Percentiles rank a stretch among this genome's conserved stretches.
Conservation (phyloP, 331 rosid species). For the Acacia concinna region DNA sequence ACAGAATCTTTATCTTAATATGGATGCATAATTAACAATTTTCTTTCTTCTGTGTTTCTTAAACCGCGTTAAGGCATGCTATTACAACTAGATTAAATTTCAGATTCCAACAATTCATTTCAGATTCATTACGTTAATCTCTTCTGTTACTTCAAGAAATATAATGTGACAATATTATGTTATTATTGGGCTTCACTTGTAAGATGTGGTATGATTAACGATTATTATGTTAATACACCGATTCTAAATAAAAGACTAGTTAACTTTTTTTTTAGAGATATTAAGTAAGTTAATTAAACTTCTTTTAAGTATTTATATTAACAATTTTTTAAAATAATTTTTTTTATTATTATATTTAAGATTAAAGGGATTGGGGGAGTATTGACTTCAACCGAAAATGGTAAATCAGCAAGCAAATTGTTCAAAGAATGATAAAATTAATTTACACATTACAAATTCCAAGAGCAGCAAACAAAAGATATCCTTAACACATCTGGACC, state of each 20-base stretch:
- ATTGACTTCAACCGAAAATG: too few relatives aligned
- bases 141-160: not conserved
- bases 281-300: too few relatives aligned
- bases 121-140: not conserved
- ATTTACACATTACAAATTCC: not conserved
- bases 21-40: not conserved
- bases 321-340: too few relatives aligned
- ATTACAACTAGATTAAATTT: not conserved
- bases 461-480: not conserved
- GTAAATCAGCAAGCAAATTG: not conserved
- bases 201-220: not conserved
- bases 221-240: too few relatives aligned
- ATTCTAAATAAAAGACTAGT: too few relatives aligned
- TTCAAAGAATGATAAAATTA: not conserved
- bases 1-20: not conserved
- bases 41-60: not conserved
- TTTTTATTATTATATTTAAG: too few relatives aligned
- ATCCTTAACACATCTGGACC: slow-evolving; percentile 16
- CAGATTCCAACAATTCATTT: not conserved
- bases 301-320: too few relatives aligned
- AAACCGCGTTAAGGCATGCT: not conserved
- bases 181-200: not conserved
- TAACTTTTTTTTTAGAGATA: too few relatives aligned
- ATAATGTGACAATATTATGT: not conserved
- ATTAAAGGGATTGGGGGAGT: too few relatives aligned